A percentile compares a stretch with the other conserved stretches of the same genome.
These are phyloP conservation scores for Decorospora gaudefroyi DNA, from an alignment of 2,329 filamentous ascomycete species.

Conservation along the genomic window DNA sequence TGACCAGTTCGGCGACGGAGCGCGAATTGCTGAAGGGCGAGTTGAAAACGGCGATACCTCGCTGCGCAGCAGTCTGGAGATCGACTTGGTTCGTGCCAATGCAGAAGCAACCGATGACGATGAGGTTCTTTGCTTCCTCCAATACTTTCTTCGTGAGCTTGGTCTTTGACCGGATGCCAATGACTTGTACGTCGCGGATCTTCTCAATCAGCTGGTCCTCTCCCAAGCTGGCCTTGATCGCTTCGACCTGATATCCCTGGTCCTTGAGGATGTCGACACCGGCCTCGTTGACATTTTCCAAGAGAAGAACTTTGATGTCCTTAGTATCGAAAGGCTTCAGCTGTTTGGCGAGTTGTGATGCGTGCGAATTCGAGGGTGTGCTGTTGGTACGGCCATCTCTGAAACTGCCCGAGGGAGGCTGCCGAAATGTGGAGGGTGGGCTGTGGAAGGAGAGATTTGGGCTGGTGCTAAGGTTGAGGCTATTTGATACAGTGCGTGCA, in stretches of 20 bases:
- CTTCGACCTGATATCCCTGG: conserved; percentile 96
- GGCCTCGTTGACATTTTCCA: conserved; percentile 95
- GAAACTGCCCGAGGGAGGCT: conserved; percentile 42
- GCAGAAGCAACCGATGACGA: conserved; percentile 97
- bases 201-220: conserved; percentile 96
- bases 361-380: conserved; percentile 15
- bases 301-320: conserved; percentile 92
- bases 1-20: conserved; percentile 94
- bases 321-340: conserved; percentile 94
- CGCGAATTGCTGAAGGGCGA: conserved; percentile 98
- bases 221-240: conserved; percentile 82
- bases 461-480: conserved; percentile 72
- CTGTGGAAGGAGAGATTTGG: conserved; percentile 77
- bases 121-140: conserved; percentile 86
- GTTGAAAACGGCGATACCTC: conserved; percentile 97
- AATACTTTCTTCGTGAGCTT: conserved; percentile 87
- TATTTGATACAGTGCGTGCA: conserved; percentile 59
- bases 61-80: conserved; percentile 76
- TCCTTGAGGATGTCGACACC: conserved; percentile 78
- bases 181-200: conserved; percentile 96
- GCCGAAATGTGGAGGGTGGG: conserved; percentile 63
- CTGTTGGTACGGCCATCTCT: conserved; percentile 48
- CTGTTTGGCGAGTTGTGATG: conserved; percentile 63
- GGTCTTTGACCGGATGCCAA: conserved; percentile 97
- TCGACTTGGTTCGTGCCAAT: conserved; percentile 98